Percentiles rank a stretch among this genome's conserved stretches.
These are phyloP conservation scores for Starmerella gropengiesseri DNA, from an alignment of 805 yeast species.

Conservation along the genomic window DNA sequence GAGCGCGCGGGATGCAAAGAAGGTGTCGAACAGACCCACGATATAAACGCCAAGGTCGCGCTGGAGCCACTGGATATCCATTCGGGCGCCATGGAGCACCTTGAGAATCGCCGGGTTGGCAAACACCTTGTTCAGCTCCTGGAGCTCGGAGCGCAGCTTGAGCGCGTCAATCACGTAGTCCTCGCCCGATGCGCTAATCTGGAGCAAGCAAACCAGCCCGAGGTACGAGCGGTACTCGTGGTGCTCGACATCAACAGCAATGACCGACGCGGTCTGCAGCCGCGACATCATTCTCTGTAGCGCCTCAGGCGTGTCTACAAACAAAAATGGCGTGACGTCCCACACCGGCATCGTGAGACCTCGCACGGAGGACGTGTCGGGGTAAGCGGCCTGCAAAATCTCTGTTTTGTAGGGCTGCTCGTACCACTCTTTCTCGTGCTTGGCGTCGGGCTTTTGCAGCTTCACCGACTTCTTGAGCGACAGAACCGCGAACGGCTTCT, in stretches of 20 bases:
- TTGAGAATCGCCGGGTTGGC: slow-evolving; percentile 73
- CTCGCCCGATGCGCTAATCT: slow-evolving; percentile 65
- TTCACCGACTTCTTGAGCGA: slow-evolving; percentile 41
- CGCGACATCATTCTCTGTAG: slow-evolving; percentile 46
- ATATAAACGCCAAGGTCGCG: slow-evolving; percentile 86
- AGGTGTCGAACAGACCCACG: slow-evolving; percentile 86
- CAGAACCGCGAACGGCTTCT: slow-evolving; percentile 58
- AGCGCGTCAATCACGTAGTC: slow-evolving; percentile 87
- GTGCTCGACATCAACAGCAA: slow-evolving; percentile 93
- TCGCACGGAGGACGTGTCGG: slow-evolving; percentile 36
- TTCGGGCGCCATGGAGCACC: slow-evolving; percentile 90
- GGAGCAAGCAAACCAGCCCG: slow-evolving; percentile 90
- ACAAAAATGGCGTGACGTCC: slow-evolving; percentile 30
- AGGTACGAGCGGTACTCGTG: slow-evolving; percentile 84
- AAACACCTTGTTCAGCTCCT: slow-evolving; percentile 57
- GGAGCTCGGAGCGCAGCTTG: slow-evolving; percentile 60
- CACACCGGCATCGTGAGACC: slow-evolving; percentile 32
- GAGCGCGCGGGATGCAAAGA: slow-evolving; percentile 72
- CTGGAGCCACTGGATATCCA: slow-evolving; percentile 96
- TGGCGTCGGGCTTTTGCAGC: slow-evolving; percentile 31
- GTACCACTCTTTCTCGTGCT: slow-evolving; percentile 43
- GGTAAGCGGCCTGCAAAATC: slow-evolving; percentile 60
- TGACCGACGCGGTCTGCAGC: slow-evolving; percentile 43
- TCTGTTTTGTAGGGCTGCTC: slow-evolving; percentile 74
- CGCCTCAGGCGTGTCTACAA: slow-evolving; percentile 55